Conservation (phyloP, 495 filamentous ascomycete genomes). For the Pyrenopolyporus hunteri region DNA sequence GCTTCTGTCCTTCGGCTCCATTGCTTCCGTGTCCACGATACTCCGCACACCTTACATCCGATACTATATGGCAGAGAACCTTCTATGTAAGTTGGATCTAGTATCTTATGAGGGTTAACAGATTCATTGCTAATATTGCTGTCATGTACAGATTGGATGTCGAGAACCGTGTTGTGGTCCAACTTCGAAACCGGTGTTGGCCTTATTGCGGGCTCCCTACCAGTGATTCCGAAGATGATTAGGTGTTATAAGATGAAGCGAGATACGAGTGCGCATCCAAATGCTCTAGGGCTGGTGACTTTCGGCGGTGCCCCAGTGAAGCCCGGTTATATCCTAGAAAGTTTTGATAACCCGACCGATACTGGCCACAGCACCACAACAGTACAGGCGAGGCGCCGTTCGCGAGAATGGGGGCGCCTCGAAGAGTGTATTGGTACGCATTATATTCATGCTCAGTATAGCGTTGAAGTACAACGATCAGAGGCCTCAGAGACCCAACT, state of each 20-base stretch:
- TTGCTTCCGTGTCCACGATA: constrained; percentile 34
- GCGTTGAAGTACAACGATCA: constrained; percentile 21
- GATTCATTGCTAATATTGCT: background rate
- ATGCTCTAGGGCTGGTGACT: constrained; percentile 42
- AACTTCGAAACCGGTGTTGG: constrained; percentile 29
- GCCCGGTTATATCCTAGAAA: background rate
- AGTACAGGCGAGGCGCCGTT: constrained; percentile 4
- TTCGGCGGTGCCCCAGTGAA: constrained; percentile 38
- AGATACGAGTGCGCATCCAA: background rate
- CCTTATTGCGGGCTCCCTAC: constrained; percentile 30
- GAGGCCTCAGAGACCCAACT: background rate
- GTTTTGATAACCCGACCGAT: constrained; percentile 20
- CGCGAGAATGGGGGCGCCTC: constrained; percentile 21
- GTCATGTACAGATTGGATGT: constrained; percentile 10
- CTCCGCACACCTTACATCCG: constrained; percentile 22
- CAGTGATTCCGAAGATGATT: constrained; percentile 22
- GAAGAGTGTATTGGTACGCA: constrained; percentile 1
- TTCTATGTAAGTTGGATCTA: constrained; percentile 18
- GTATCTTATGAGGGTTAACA: background rate
- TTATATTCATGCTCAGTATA: constrained; percentile 19
- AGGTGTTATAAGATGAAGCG: constrained; percentile 51
- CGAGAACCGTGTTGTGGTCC: constrained; percentile 18
- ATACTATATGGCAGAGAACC: background rate
- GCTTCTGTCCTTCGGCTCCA: constrained; percentile 28
- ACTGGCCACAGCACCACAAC: constrained; percentile 12